These are phyloP conservation scores for Oryza glumipatula DNA, from an alignment of 176 grass and related monocot genomes.

Conservation along the genomic window DNA sequence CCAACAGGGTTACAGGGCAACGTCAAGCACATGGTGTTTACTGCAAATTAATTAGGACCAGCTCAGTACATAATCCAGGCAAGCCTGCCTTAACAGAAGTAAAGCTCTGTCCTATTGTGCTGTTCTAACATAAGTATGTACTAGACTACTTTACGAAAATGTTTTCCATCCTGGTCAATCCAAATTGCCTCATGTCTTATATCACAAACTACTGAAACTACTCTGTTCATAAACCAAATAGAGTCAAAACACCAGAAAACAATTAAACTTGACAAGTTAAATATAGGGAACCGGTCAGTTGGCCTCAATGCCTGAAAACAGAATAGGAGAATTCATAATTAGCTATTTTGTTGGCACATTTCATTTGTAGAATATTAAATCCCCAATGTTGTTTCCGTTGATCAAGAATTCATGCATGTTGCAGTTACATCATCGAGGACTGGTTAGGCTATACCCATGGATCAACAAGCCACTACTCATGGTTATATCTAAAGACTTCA, in stretches of 20 bases:
- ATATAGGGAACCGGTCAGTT: background rate
- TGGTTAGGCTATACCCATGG: background rate
- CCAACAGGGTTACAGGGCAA: background rate
- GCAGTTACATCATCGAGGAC: background rate
- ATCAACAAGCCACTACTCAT: background rate
- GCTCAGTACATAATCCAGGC: conserved; percentile 16
- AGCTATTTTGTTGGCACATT: background rate
- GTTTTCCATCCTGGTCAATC: background rate
- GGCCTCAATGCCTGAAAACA: background rate
- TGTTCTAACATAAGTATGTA: background rate
- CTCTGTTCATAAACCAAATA: background rate
- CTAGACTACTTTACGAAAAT: background rate
- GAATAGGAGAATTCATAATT: background rate
- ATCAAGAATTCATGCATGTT: background rate
- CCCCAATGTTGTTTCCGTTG: background rate
- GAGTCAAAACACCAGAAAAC: background rate
- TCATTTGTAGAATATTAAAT: background rate
- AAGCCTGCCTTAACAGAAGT: conserved; percentile 7
- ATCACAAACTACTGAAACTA: conserved; percentile 4
- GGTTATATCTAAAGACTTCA: background rate
- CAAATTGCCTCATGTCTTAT: background rate
- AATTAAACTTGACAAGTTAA: background rate
- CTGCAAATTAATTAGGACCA: background rate
- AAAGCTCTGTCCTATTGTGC: background rate
- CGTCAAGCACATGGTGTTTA: background rate